Base-by-base conservation (phyloP, 164 flowering plant genomes). In the Stephania cephalantha region DNA sequence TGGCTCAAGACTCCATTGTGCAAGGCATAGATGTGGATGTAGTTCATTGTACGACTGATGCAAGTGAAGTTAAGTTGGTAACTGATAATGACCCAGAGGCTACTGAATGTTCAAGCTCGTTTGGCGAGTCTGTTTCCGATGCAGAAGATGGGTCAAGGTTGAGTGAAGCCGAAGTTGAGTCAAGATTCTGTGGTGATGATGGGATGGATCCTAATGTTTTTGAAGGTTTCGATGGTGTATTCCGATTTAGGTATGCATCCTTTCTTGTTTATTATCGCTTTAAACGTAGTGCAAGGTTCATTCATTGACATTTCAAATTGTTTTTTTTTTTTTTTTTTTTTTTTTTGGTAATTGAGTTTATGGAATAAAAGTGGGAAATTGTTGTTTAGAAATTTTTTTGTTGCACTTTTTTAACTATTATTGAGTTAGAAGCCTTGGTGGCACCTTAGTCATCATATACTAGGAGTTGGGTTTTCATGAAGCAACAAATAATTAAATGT, bases 51-150 rank as follows among this genome's bases (percentile, higher is more conserved):
- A 68, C 1, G 42, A 35, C 66, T 4, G 80, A 81, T 76, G 66
- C 64, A 18, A 71, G 46, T 75, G 82, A 81, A 18, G 45, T 29
- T 20, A 77, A 73, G 80, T 73, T 82, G 25, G 69, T 58, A 58
- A 81, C 80, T 68, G 84, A 67, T 58, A 92, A 89, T 50, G 95
- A 91, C 63, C 91, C 96, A n/a, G 88, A 91, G 81, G 94, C 87
- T 25, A 94, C 98, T 45, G 98, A 94, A 77, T 87, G 83, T 80
- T 92, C 98, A 15, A 94, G 98, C 79, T 94, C 98, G 46, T 94
- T 94, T 81, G 92, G 85, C 10, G 87, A 84, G 73, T 88, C 92
- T 13, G n/a, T 74, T 9, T 91, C 94, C 22, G 89, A 86, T 72
- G 75, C 76, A 68, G 95, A 84, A 67, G 86, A 84, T 76, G 78